Percentiles rank a stretch among this genome's conserved stretches.
These are phyloP conservation scores for Limnomonas spitsbergensis DNA, from an alignment of 139 green algal genomes.

Conservation along the genomic window DNA sequence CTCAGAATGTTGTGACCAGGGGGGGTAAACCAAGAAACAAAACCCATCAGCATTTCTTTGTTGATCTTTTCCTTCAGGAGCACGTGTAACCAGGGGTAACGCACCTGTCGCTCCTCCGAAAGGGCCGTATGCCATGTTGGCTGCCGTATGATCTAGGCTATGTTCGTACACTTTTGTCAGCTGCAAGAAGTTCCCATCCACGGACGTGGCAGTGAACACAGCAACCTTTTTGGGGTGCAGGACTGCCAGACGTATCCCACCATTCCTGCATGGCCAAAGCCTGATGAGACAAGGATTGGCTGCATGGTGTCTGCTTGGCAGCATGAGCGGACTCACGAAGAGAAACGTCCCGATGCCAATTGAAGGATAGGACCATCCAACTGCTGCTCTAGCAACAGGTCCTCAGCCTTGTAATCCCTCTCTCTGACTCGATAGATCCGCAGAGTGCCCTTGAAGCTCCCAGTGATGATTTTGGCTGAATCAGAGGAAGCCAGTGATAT, in stretches of 20 bases:
- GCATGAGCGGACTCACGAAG: constrained; percentile 36
- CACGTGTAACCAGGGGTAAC: too few species aligned
- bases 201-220: constrained; percentile 43
- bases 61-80: too few species aligned
- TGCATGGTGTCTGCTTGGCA: too few species aligned
- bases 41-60: too few species aligned
- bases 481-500: constrained; percentile 8
- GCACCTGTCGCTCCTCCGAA: constrained; percentile 36
- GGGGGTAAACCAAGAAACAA: too few species aligned
- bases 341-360: constrained; percentile 47
- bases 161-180: constrained; percentile 57
- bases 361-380: constrained; percentile 52
- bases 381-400: constrained; percentile 52
- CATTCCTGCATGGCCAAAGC: constrained; percentile 18
- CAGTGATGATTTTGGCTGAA: constrained; percentile 59
- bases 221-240: constrained; percentile 58
- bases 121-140: constrained; percentile 51
- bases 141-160: constrained; percentile 58
- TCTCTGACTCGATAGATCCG: constrained; percentile 48
- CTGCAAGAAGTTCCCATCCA: constrained; percentile 33
- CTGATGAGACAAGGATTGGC: background rate
- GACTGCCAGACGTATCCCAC: constrained; percentile 48
- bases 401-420: constrained; percentile 46
- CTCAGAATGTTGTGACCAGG: too few species aligned
- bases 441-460: constrained; percentile 60